Base-by-base conservation (phyloP, 2,329 filamentous ascomycete species). In the Colletotrichum sidae region DNA sequence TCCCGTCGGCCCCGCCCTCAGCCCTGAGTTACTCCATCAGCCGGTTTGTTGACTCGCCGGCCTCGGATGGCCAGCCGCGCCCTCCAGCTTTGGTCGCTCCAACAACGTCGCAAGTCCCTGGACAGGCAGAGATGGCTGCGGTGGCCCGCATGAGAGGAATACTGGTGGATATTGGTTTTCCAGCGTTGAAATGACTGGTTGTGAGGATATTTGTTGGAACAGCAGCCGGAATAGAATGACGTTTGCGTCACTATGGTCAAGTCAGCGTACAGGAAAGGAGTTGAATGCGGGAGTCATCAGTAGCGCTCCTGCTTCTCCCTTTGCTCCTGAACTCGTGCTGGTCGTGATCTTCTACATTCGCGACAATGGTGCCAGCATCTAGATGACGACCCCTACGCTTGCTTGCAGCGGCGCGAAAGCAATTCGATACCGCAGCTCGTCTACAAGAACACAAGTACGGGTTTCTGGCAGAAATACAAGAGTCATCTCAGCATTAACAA, bases 41-140 rank as follows among this genome's bases (percentile, higher is more conserved):
- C 12, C 63, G 63, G 35, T 66, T 53, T 17, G 7, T 53, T n/a
- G n/a, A 25, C 15, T 41, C 62, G 6, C 41, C 63, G 33, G 11
- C 53, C 15, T 42, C 47, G 13, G 58, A 66, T 11, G 35, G 37
- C 15, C 38, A 35, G 6, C 2, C 3, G 1, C 46, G 52, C 9
- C 8, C 42, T 39, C 58, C 58, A 2, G 38, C 45, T 10, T 39
- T 66, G 42, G 41, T 15, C 33, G 17, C 13, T 1, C 2, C 38
- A n/a, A 9, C 44, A 6, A 13, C 53, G 38, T 25, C 13, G 4
- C 11, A 15, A 3, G 8, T 38, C 42, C 12, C 50, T 5, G 52
- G 52, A 6, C 41, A 33, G 6, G 37, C 52, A 15, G 58, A 53
- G 33, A n/a, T n/a, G 8, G 46, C 37, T 2, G 63, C 46, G 2